Evolutionary conservation across 352 stramenopile species (phyloP).

Genomic region (Phytophthora colocasiae): DNA sequence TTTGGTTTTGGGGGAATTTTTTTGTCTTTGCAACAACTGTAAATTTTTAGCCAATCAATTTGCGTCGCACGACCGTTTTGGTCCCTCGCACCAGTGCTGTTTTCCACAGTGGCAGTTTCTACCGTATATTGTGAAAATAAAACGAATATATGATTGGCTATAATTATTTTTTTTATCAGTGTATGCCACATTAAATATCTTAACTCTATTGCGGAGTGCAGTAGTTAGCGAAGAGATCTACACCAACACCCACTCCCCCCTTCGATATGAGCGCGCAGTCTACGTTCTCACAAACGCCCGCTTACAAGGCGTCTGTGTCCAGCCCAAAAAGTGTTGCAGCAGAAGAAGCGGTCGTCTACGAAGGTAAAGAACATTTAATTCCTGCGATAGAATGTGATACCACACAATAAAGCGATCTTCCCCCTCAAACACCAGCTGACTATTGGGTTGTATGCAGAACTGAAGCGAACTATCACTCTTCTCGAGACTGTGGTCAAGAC

Average conservation of each 20-base stretch:
- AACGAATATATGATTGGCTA: too few species aligned
- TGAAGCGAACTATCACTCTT: conserved; percentile 76
- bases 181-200: too few species aligned
- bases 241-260: conserved; percentile 1
- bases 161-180: too few species aligned
- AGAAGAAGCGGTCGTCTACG: conserved; percentile 71
- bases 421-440: neutral
- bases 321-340: conserved; percentile 57
- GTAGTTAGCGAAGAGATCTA: conserved; percentile 12
- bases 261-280: conserved; percentile 69
- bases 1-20: too few species aligned
- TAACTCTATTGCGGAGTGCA: neutral
- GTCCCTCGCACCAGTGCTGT: too few species aligned
- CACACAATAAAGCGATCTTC: conserved; percentile 17
- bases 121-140: neutral
- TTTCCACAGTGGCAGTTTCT: too few species aligned
- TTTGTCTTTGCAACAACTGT: too few species aligned
- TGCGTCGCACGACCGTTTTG: too few species aligned
- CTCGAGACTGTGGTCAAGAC: conserved; percentile 83
- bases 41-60: too few species aligned
- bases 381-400: neutral
- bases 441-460: conserved; percentile 50
- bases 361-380: conserved; percentile 42
- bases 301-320: conserved; percentile 49
- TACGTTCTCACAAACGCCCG: conserved; percentile 80